These are phyloP conservation scores for Lycium ferocissimum DNA, from an alignment of 257 asterid species.

Conservation along the genomic window DNA sequence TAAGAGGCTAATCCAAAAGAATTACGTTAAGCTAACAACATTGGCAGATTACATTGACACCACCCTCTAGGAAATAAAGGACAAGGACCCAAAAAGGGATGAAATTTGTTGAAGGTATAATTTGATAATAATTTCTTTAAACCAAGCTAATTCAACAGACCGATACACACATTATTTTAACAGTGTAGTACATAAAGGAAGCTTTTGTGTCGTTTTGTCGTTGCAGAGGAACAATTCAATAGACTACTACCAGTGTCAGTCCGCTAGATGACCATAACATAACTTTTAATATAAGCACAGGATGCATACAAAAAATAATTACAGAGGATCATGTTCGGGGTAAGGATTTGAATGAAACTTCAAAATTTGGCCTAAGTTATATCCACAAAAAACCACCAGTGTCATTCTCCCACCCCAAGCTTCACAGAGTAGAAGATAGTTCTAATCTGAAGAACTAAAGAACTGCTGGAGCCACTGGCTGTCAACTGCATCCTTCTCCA, in stretches of 20 bases:
- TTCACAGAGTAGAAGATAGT: constrained; percentile 22
- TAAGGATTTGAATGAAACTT: not conserved
- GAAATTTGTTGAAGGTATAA: not conserved
- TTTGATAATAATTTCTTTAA: not conserved
- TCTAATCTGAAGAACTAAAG: constrained; percentile 36
- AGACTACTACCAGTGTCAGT: not conserved
- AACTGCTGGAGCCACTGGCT: constrained; percentile 85
- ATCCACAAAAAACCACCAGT: not conserved
- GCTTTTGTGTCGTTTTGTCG: not conserved
- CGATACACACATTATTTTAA: not conserved
- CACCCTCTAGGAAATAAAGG: too few relatives aligned
- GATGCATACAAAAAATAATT: constrained; percentile 1
- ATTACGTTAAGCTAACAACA: not conserved
- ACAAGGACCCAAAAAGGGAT: too few relatives aligned
- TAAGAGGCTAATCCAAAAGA: not conserved
- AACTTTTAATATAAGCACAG: not conserved
- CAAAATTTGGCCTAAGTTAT: not conserved
- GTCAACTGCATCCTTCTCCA: constrained; percentile 72
- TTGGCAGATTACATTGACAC: too few relatives aligned
- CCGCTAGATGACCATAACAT: not conserved
- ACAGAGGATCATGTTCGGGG: not conserved
- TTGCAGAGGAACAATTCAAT: not conserved
- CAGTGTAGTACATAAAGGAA: not conserved
- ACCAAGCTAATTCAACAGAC: not conserved
- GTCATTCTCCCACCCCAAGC: not conserved